Conservation (phyloP, 2,329 filamentous ascomycete genomes). For the Beauveria sp. region DNA sequence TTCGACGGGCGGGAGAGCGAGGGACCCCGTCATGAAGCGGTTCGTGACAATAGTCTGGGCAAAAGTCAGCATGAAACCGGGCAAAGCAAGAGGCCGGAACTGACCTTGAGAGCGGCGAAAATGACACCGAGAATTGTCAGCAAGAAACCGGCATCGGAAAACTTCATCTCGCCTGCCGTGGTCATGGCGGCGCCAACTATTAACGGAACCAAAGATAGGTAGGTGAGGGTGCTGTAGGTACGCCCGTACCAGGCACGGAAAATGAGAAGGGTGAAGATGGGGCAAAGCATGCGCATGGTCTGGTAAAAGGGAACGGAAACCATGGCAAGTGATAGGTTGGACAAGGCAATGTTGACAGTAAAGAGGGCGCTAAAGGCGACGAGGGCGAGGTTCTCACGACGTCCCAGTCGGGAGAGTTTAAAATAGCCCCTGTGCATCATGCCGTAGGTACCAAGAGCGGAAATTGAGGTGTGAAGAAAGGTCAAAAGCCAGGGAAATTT, state of each 20-base stretch:
- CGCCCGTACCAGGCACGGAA: slow-evolving; percentile 49
- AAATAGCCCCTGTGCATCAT: slow-evolving; percentile 46
- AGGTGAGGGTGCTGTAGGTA: slow-evolving; percentile 48
- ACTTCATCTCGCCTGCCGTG: slow-evolving; percentile 56
- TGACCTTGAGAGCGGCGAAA: slow-evolving; percentile 46
- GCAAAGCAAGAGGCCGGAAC: background rate
- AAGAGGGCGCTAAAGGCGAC: slow-evolving; percentile 53
- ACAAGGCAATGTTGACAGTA: slow-evolving; percentile 56
- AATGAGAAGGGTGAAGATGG: slow-evolving; percentile 55
- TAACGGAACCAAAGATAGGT: slow-evolving; percentile 53
- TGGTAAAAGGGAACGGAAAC: slow-evolving; percentile 61
- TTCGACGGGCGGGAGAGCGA: slow-evolving; percentile 51
- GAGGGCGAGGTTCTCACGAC: slow-evolving; percentile 47
- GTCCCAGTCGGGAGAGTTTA: slow-evolving; percentile 42
- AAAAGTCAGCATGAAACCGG: slow-evolving; percentile 13
- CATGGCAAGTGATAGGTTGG: slow-evolving; percentile 54
- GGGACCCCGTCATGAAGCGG: slow-evolving; percentile 54
- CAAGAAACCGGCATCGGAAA: slow-evolving; percentile 49
- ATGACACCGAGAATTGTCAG: slow-evolving; percentile 47
- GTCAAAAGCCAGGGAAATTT: slow-evolving; percentile 55
- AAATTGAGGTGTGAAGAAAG: slow-evolving; percentile 49
- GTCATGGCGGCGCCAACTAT: slow-evolving; percentile 52
- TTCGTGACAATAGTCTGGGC: slow-evolving; percentile 52
- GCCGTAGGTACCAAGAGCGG: slow-evolving; percentile 46
- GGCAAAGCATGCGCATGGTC: slow-evolving; percentile 54